phyloP scores from a whole-genome alignment of 1,139 yeast species.

The Yamadazyma trypodendri region DNA sequence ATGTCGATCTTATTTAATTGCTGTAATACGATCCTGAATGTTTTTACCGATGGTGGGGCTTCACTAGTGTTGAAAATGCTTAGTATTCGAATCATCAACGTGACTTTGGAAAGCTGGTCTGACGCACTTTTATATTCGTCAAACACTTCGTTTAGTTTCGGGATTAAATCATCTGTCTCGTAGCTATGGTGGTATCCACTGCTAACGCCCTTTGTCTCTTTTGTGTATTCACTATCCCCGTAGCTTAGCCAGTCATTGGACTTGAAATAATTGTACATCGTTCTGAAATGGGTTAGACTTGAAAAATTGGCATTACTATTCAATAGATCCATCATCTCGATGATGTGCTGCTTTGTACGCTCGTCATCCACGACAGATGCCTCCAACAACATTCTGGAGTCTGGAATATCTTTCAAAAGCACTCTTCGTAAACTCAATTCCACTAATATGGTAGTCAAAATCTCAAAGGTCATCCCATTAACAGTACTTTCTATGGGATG shows the following conservation, averaged over 20 bases:
- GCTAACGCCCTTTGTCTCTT: constrained; percentile 8
- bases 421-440: constrained; percentile 25
- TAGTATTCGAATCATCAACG: constrained; percentile 5
- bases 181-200: constrained; percentile 6
- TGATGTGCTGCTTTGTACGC: constrained; percentile 5
- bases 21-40: constrained; percentile 9
- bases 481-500: constrained; percentile 11
- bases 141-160: constrained; percentile 1
- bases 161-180: constrained; percentile 4
- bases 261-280: constrained; percentile 24
- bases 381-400: constrained; percentile 8
- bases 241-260: constrained; percentile 35
- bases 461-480: constrained; percentile 10
- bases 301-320: constrained; percentile 17
- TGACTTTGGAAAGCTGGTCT: constrained; percentile 1
- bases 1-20: constrained; percentile 5
- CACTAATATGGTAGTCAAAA: constrained; percentile 23
- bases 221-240: constrained; percentile 18
- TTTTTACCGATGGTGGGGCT: constrained; percentile 11
- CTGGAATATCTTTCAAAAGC: constrained; percentile 13
- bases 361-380: not conserved
- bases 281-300: constrained; percentile 19
- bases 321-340: constrained; percentile 15
- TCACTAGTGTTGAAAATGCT: constrained; percentile 2
- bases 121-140: not conserved